A percentile compares a stretch with the other conserved stretches of the same genome.
phyloP scores from a whole-genome alignment of 2,329 filamentous ascomycete species.

The Furcasterigmium furcatum region DNA sequence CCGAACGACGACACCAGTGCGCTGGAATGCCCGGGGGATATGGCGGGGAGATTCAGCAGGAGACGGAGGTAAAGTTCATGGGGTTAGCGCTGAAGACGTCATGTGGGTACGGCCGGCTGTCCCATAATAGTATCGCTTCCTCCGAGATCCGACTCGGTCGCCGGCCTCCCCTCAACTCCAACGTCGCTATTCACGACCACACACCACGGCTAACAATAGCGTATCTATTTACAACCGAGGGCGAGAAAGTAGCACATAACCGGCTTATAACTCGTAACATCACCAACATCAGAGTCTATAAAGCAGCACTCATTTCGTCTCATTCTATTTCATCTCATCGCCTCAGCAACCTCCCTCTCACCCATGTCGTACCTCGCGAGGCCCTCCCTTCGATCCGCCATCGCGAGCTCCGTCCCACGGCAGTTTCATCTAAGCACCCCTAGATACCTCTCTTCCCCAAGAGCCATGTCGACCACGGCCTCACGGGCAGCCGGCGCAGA shows the following conservation, averaged over 20 bases:
- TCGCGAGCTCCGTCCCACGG: background rate
- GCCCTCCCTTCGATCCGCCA: background rate
- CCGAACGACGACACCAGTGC: too few species aligned
- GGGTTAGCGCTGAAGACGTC: too few species aligned
- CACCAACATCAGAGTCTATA: background rate
- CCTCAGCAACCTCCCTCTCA: background rate
- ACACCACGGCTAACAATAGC: background rate
- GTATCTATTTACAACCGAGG: background rate
- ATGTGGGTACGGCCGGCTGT: too few species aligned
- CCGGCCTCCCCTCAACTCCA: background rate
- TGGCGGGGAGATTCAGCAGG: too few species aligned
- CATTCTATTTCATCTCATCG: too few species aligned
- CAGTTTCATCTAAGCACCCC: background rate
- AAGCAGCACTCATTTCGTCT: background rate
- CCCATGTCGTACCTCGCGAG: background rate
- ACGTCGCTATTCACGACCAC: background rate
- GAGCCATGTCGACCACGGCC: background rate
- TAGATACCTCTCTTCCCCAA: too few species aligned
- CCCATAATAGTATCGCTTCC: background rate
- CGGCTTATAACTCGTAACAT: background rate
- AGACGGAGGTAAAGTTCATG: too few species aligned
- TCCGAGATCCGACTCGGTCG: background rate
- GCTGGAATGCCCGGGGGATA: too few species aligned
- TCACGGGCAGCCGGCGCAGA: slow-evolving; percentile 17
- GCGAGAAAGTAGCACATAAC: background rate